phyloP scores from a whole-genome alignment of 2,329 filamentous ascomycete species.

The Capronia coronata region DNA sequence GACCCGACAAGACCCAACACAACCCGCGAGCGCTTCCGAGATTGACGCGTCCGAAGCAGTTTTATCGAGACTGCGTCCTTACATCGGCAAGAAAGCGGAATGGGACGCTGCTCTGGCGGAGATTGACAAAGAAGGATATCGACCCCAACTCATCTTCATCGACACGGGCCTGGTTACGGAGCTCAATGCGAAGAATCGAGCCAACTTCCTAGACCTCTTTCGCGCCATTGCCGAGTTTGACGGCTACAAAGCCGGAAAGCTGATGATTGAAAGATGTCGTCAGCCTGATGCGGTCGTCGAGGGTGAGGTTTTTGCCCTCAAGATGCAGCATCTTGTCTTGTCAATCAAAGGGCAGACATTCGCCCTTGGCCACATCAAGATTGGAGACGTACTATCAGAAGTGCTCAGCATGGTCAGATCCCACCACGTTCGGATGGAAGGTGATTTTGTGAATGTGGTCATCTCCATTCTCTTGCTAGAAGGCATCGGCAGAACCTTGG shows the following conservation, averaged over 20 bases:
- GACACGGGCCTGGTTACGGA: slow-evolving; percentile 94
- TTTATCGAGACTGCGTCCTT: slow-evolving; percentile 69
- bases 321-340: slow-evolving; percentile 94
- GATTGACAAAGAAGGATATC: slow-evolving; percentile 80
- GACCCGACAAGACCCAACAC: slow-evolving; percentile 34
- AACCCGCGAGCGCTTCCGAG: slow-evolving; percentile 45
- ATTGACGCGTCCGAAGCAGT: slow-evolving; percentile 83
- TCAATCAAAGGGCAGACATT: slow-evolving; percentile 86
- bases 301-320: slow-evolving; percentile 81
- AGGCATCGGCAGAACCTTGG: slow-evolving; percentile 80
- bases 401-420: slow-evolving; percentile 84
- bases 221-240: slow-evolving; percentile 94
- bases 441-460: slow-evolving; percentile 97
- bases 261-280: slow-evolving; percentile 94
- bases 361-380: slow-evolving; percentile 87
- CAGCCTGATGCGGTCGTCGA: slow-evolving; percentile 87
- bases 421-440: slow-evolving; percentile 90
- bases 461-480: slow-evolving; percentile 89
- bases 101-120: slow-evolving; percentile 70
- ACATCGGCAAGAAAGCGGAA: slow-evolving; percentile 57
- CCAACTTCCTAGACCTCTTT: slow-evolving; percentile 93
- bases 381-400: slow-evolving; percentile 87
- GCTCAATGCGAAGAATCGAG: slow-evolving; percentile 75
- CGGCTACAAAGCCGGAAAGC: slow-evolving; percentile 84
- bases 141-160: slow-evolving; percentile 93